Evolutionary conservation across 352 stramenopile species (phyloP), one percentile per base, ranked within the genome.

Genomic region (Thraustochytrium striatum): DNA sequence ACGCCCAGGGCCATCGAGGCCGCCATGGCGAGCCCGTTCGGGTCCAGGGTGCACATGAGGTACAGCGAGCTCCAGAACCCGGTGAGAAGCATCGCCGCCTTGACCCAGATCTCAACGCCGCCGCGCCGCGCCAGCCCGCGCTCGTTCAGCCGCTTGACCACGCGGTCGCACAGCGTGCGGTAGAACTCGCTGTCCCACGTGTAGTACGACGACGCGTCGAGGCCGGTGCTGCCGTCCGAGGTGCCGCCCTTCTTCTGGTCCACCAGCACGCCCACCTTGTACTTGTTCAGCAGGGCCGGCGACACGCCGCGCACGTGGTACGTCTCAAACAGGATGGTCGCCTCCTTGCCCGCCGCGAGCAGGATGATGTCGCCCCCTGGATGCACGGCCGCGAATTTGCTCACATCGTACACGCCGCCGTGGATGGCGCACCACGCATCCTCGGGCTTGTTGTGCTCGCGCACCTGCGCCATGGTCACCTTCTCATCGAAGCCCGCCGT

Each of bases 121-220:
- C 84, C 84, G 3, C 84, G 55, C 16, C 72, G 39, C 2, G 36
- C 32, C 72, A 85, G 57, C 28, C 78, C 69, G 16, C 44, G 52
- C 32, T 83, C 69, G 11, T 85, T 72, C 0, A 87, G 57, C n/a
- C 82, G 72, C 8, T 79, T 5, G 0, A 83, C 57, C 1, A 87
- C 84, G 11, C 84, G 53, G 28, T 81, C 47, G 39, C 83, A 83
- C 8, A 87, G 61, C n/a, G 68, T 65, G 2, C 35, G 57, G 59
- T 87, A 87, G 68, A 87, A 87, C 3, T 84, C 75, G 58, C 57
- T 82, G 57, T 82, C 35, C 79, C 82, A 87, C 30, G 62, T 82
- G 43, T 87, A 87, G 65, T 82, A 87, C 43, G 61, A 70, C 33
- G 61, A 30, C 38, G 38, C 33, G n/a, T n/a, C 33, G 28, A 70